Conservation (phyloP, 441 rosid species). For the Corymbia calophylla region DNA sequence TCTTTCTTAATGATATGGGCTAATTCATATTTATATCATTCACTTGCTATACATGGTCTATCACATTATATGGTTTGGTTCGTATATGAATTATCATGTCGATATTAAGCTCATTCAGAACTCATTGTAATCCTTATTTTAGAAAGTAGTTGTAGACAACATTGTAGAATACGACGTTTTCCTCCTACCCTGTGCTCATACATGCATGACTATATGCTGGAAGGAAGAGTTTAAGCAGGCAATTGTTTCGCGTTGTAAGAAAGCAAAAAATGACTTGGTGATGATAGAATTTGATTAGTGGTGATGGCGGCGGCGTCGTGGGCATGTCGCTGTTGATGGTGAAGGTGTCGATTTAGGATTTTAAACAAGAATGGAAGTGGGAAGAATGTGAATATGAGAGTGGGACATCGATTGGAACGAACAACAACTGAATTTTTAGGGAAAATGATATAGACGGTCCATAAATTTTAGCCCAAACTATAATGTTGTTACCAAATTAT, state of each 20-base stretch:
- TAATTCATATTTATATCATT: background rate
- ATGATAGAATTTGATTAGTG: background rate
- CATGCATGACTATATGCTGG: background rate
- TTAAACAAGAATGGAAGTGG: background rate
- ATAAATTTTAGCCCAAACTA: background rate
- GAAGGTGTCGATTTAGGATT: background rate
- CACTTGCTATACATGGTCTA: background rate
- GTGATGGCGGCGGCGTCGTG: background rate
- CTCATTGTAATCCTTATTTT: background rate
- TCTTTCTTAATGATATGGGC: background rate
- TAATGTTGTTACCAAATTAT: background rate
- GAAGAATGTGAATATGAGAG: background rate
- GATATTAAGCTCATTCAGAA: background rate
- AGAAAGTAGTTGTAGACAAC: background rate
- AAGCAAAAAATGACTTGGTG: background rate
- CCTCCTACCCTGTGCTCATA: background rate
- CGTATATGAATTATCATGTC: background rate
- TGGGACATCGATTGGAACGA: background rate
- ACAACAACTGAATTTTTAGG: background rate
- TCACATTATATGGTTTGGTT: background rate
- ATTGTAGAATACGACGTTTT: background rate
- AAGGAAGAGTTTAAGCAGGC: background rate
- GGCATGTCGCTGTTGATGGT: background rate
- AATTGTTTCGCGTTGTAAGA: background rate
- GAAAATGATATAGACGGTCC: accelerated